Evolutionary conservation across 768 basidiomycete genomes (phyloP), one percentile per base, ranked within the genome.

Genomic region (Rhizopogon vulgaris): DNA sequence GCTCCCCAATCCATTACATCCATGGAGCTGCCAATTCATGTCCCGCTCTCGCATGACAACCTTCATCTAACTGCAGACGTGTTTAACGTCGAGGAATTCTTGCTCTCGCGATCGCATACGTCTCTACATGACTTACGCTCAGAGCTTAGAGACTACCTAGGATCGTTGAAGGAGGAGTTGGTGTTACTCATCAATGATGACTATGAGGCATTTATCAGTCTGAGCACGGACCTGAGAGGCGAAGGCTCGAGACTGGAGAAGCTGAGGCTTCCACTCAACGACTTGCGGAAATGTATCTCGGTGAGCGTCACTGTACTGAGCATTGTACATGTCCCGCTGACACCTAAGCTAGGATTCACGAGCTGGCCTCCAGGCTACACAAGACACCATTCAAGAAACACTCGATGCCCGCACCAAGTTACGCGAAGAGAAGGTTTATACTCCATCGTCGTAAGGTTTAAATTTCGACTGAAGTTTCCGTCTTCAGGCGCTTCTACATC

Each of bases 111-210:
- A 41, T 77, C 87, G 27, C 84, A 90, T 59, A 87, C 87, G 0
- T 90, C 92, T 9, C 77, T 96, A 17, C 84, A 87, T 28, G 95
- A 97, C 67, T 75, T 97, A 30, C 85, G 94, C 49, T 69, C 81
- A 3, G 94, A 99, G 65, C 74, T 99, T 18, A 79, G 93, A 30
- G 84, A 91, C 48, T 97, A 97, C 66, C 75, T 92, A 54, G 79
- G 82, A 0, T 73, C 77, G 9, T 71, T 99, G 56, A 93, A 95
- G 68, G 91, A 94, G 65, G 95, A 96, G 65, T 78, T 99, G 34
- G 93, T 98, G 28, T 84, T 84, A 61, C 82, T 98, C 62, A 96
- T 98, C 66, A 98, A 99, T 69, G 87, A 93, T 60, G 96, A 98
- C 70, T 99, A 98, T 63, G 94, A 94, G 66, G 94, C 94, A 12